Base-by-base conservation (phyloP, 257 asterid species). In the Nicotiana paniculata region DNA sequence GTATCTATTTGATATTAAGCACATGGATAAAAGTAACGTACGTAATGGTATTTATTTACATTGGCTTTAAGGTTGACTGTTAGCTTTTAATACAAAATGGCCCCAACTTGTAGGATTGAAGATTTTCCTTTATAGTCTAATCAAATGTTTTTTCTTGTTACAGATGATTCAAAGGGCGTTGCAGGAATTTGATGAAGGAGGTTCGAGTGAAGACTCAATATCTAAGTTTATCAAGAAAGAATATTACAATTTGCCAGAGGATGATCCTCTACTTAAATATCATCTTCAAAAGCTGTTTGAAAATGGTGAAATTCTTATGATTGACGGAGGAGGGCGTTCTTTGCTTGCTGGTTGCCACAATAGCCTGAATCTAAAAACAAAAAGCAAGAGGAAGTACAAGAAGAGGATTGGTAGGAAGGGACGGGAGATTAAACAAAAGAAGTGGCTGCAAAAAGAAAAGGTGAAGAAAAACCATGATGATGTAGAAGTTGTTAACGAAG, bases 221-320 rank as follows among this genome's bases (percentile, higher is more conserved):
- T 37, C 46, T 21, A 21, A 21, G 24, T 21, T 21, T 21, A 21
- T 21, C 24, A 21, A 21, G 24, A 21, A 21, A 21, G 24, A 21
- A 21, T 21, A 21, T 21, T 0, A 21, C 24, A 21, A 21, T 21
- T 21, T 21, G 24, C 24, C 24, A 21, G 24, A 21, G 24, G 24
- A 21, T 21, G 24, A 21, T 21, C 24, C 24, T 21, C 24, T 21
- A 21, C 24, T 21, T 21, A 21, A 21, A 21, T 21, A 21, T 21
- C 24, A 92, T 59, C 86, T 92, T 57, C 30, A 51, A 51, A 76
- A 76, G 77, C 92, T 90, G 77, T 89, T 87, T 82, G 86, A 82
- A 66, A 79, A 32, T 62, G 92, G 89, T 7, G 77, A 81, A 30
- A 83, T 90, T 66, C 72, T 81, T 83, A 61, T 74, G 81, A 84